Base-by-base conservation (phyloP, 768 basidiomycete species). In the Mycena leptocephala region DNA sequence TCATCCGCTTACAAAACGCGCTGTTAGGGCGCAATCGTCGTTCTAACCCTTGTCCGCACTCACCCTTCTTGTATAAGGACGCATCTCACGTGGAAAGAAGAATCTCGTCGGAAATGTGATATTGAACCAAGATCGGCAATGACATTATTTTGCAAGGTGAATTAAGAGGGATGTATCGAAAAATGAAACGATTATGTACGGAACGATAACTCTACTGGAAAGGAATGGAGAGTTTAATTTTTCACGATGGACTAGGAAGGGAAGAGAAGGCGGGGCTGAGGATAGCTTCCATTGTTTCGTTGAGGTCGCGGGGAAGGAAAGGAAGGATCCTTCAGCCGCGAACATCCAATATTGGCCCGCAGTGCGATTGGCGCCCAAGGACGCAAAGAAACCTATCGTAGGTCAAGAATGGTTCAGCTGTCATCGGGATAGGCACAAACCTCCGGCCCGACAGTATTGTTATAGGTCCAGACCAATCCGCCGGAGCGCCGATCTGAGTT, bases 341-440 rank as follows among this genome's bases (percentile, higher is more conserved):
- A 76, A 76, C 65, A 76, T 76, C 75, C 75, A 76, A 41, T 76
- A 76, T 59, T 76, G 75, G 9, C 75, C 75, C 14, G 70, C 65
- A 22, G 48, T 56, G 66, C 75, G 70, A 51, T 72, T 46, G 26
- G 20, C 46, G 39, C 53, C 59, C 59, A 76, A 26, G 70, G 75
- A 20, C 30, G 59, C 66, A 76, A 26, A 14, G 65, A 68, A 64
- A 76, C 53, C 75, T 76, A 37, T 39, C 43, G n/a, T 26, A 4
- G 46, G 51, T 26, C 4, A 53, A 67, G 33, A n/a, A 30, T 28
- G 39, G 9, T 32, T 30, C 26, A 48, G 9, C 26, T 28, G n/a
- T 43, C 18, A 26, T 67, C 41, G 4, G 24, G 20, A 28, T 13
- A 26, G 30, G 5, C 2, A 63, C 75, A 14, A 30, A 76, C 75